Percentiles rank a stretch among this genome's conserved stretches.
These are phyloP conservation scores for Paramecium octaurelia DNA, from an alignment of 73 alveolate genomes.

Conservation along the genomic window DNA sequence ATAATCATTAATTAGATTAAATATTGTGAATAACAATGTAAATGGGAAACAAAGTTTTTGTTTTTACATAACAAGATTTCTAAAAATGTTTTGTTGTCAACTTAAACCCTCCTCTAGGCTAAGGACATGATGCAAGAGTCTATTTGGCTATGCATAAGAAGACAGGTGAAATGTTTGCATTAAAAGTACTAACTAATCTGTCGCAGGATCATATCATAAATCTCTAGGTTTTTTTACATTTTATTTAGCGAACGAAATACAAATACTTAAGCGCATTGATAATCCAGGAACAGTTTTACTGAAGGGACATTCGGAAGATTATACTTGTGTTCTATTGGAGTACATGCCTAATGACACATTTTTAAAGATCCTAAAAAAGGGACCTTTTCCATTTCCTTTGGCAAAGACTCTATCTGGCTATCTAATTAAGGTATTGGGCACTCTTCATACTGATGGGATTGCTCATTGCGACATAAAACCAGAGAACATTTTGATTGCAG, in stretches of 20 bases:
- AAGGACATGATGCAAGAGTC: slow-evolving; percentile 4
- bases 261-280: not conserved
- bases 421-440: not conserved
- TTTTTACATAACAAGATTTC: not conserved
- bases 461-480: slow-evolving; percentile 37
- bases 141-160: not conserved
- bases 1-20: not conserved
- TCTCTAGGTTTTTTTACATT: not conserved
- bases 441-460: not conserved
- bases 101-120: not conserved
- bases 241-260: slow-evolving; percentile 33
- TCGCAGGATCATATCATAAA: not conserved
- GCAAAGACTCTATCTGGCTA: not conserved
- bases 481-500: not conserved
- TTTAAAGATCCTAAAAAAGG: not conserved
- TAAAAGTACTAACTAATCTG: not conserved
- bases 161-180: not conserved
- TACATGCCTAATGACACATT: slow-evolving; percentile 15
- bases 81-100: not conserved
- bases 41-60: not conserved
- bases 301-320: not conserved
- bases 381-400: not conserved
- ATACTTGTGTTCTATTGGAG: not conserved
- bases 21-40: not conserved
- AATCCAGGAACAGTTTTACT: not conserved